phyloP scores from a whole-genome alignment of 73 alveolate genomes.

The Paraurostyla sp. region DNA sequence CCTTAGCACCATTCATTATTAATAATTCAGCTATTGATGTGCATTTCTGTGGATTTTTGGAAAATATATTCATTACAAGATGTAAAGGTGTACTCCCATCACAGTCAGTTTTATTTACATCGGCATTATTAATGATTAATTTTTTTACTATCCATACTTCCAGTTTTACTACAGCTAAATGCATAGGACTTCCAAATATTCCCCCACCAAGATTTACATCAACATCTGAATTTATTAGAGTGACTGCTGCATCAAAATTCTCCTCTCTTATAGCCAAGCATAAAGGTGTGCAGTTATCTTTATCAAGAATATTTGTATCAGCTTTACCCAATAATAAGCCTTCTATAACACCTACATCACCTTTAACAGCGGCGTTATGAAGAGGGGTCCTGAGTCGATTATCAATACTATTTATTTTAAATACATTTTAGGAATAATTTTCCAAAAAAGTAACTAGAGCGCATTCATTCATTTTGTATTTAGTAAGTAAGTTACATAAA shows the following conservation, averaged over 20 bases:
- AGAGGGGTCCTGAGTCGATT: constrained; percentile 66
- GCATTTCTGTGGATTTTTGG: constrained; percentile 58
- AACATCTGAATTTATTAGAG: constrained; percentile 68
- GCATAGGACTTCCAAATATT: constrained; percentile 77
- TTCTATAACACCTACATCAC: constrained; percentile 68
- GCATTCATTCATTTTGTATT: constrained; percentile 36
- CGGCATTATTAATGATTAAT: constrained; percentile 62
- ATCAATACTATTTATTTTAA: constrained; percentile 44
- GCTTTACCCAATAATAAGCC: constrained; percentile 71
- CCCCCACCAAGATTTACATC: constrained; percentile 83
- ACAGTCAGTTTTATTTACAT: constrained; percentile 64
- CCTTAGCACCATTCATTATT: constrained; percentile 80
- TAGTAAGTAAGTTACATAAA: constrained; percentile 30
- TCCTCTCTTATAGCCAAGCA: constrained; percentile 80
- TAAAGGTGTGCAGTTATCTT: constrained; percentile 73
- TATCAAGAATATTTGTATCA: constrained; percentile 65
- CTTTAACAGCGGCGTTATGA: constrained; percentile 74
- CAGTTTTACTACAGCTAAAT: constrained; percentile 71
- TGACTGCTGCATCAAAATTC: constrained; percentile 65
- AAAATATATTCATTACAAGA: constrained; percentile 66
- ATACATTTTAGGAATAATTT: constrained; percentile 49
- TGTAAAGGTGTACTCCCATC: constrained; percentile 80
- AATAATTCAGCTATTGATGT: constrained; percentile 81
- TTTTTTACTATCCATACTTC: constrained; percentile 48
- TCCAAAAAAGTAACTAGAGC: constrained; percentile 72